Evolutionary conservation across 2,329 filamentous ascomycete species (phyloP), one percentile per base, ranked within the genome.

Genomic region (Sarocladium kiliense): DNA sequence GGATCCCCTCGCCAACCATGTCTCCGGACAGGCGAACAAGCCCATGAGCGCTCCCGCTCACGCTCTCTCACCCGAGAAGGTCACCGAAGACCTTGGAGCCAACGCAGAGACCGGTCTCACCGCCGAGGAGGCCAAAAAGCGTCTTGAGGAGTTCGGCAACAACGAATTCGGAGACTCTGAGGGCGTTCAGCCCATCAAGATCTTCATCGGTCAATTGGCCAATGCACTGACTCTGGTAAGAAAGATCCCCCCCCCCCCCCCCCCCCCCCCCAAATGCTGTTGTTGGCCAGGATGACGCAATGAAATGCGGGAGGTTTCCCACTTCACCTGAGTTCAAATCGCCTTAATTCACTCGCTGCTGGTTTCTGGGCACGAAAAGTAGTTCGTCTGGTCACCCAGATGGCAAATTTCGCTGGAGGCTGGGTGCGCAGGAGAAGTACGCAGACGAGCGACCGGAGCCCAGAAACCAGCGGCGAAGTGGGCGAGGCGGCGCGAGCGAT

Each of bases 211-310:
- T 30, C 85, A 89, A 64, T 74, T 88, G 54, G 84, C 83, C 57
- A 88, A 88, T 67, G 85, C 85, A 14, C 81, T 88, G 80, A 87
- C 82, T 60, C 67, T 88, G 68, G 85, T 85, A 63, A 64, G 66
- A 59, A 32, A n/a, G n/a, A n/a, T n/a, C n/a, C n/a, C n/a, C n/a
- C n/a, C n/a, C n/a, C n/a, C n/a, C n/a, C n/a, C n/a, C n/a, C n/a
- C n/a, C 23, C 2, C 7, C 23, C 7, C 41, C 23, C 37, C 14
- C 44, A 5, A 27, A 32, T 36, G 27, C 16, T 51, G 6, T 4
- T 44, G 18, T 10, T 44, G 41, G 23, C 19, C 12, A 10, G 4
- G 30, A 36, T 51, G n/a, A 36, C 3, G 30, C 30, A 11, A 51
- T 34, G 47, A 51, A 18, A 51, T 21, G 18, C n/a, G 44, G 23